Base-by-base conservation (phyloP, 306 rosid species). In the Quercus robur region DNA sequence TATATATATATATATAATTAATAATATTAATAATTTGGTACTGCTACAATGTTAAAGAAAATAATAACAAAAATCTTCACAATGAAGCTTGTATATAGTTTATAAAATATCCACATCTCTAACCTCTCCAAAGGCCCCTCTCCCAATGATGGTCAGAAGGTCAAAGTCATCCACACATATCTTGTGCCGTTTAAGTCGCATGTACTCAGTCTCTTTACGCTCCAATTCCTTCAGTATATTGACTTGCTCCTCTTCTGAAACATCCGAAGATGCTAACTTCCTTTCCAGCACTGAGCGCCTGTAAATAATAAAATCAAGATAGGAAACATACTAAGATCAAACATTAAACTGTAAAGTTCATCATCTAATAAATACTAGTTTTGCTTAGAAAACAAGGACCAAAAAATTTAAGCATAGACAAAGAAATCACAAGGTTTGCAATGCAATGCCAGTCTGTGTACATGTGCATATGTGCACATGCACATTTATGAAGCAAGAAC, bases 51-150 rank as follows among this genome's bases (percentile, higher is more conserved):
- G 57, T 38, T 6, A 72, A 26, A 59, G 33, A 76, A 4, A 58
- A 21, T 4, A 66, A 41, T 23, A 52, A 78, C 33, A 49, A 6
- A 35, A 70, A 38, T 28, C 55, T 55, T 26, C 56, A 26, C 35
- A 54, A 68, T 33, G 26, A 3, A 74, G 33, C 57, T 41, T 75
- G n/a, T 56, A 56, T 81, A 62, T 61, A 58, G 62, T 57, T 38
- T 38, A 71, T 10, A 25, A 75, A 18, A 73, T 4, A 72, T 84
- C 77, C 59, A 74, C 61, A 74, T 80, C 44, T 81, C 83, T 85
- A 69, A 94, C 99, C 97, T 94, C 98, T 80, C 93, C 99, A 74
- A 92, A 94, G 82, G 99, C 97, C 61, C 99, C 99, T 84, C 99
- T 88, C 78, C 99, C 99, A 70, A 94, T 92, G 49, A 94, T 92